Conservation (phyloP, 192 early-diverging fungal genomes). For the Spinellus fusiger region DNA sequence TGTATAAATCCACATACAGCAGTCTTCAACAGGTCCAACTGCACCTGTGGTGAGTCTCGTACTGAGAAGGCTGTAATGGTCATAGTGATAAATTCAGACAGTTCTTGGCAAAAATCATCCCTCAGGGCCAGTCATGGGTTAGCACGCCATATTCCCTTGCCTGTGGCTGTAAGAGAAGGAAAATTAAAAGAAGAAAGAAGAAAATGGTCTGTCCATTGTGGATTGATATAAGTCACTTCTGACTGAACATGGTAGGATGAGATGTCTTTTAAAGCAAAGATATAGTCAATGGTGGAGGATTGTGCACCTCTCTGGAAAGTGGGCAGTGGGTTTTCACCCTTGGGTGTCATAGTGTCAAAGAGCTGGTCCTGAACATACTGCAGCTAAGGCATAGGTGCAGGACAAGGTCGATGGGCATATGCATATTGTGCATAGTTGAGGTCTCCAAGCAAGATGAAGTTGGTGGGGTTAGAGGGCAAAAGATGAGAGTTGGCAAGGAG, state of each 20-base stretch:
- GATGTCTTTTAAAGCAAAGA: conserved; percentile 7
- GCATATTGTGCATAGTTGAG: neutral
- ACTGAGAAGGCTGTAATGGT: neutral
- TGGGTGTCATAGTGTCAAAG: neutral
- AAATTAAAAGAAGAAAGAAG: neutral
- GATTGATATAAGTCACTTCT: neutral
- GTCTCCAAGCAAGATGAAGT: neutral
- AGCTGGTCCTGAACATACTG: neutral
- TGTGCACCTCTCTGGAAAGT: neutral
- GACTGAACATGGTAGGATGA: neutral
- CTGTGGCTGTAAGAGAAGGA: neutral
- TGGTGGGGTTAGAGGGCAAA: neutral
- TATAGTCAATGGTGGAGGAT: conserved; percentile 19
- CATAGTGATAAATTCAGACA: neutral
- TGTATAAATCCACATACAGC: neutral
- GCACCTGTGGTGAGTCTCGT: neutral
- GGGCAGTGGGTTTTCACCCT: neutral
- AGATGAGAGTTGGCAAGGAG: neutral
- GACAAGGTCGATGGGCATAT: neutral
- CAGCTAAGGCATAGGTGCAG: neutral
- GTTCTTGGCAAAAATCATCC: neutral
- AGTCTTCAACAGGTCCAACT: neutral
- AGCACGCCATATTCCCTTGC: conserved; percentile 13
- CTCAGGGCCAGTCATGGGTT: conserved; percentile 2
- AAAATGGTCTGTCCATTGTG: conserved; percentile 9